Evolutionary conservation across 345 rosid genomes (phyloP).

Genomic region (Rhodamnia rubescens): DNA sequence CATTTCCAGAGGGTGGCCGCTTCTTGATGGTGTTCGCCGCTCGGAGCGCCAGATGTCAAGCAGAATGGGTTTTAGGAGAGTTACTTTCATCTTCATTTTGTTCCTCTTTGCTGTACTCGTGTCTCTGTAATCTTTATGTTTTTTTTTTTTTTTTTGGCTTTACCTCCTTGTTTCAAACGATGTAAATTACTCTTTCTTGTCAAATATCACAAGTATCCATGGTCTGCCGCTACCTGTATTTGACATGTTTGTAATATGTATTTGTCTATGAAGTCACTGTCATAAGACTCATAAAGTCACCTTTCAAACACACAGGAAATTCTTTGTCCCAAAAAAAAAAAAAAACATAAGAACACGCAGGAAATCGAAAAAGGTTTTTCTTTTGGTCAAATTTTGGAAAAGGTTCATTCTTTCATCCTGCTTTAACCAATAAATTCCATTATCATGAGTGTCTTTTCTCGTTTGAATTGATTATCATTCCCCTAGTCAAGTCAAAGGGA

Average conservation of each 20-base stretch:
- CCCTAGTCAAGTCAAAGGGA: neutral
- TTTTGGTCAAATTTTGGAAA: neutral
- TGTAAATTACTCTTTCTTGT: neutral
- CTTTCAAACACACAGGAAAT: neutral
- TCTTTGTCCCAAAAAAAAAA: too few relatives aligned
- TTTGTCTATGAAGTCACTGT: neutral
- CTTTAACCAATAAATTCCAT: neutral
- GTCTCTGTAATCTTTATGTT: neutral
- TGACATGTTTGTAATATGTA: neutral
- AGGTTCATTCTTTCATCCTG: neutral
- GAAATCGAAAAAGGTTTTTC: neutral
- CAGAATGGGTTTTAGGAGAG: neutral
- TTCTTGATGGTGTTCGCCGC: neutral
- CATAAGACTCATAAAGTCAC: neutral
- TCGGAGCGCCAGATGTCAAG: neutral
- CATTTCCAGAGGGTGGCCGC: conserved; percentile 38
- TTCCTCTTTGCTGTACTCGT: neutral
- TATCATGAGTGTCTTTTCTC: neutral
- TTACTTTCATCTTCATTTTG: neutral
- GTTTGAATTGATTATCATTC: neutral
- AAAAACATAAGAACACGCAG: too few relatives aligned
- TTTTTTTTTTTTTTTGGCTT: neutral
- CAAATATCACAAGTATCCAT: neutral
- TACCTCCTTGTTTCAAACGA: neutral
- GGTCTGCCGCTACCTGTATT: neutral